phyloP scores from a whole-genome alignment of 2,329 filamentous ascomycete genomes.

The Sporothrix globosa region DNA sequence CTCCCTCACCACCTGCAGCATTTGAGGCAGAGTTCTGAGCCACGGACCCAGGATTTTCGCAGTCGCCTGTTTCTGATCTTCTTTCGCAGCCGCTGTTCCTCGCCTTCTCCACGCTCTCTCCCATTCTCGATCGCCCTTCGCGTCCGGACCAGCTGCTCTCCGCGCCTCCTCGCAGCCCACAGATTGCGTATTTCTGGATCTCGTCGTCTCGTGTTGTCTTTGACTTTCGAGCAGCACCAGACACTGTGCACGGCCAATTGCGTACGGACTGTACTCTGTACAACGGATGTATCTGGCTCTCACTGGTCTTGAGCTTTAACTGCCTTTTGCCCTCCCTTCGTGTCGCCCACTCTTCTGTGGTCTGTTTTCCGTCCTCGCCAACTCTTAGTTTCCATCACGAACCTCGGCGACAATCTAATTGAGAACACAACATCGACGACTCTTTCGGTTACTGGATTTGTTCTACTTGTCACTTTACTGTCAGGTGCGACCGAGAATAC shows the following conservation, averaged over 20 bases:
- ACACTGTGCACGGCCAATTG: background rate
- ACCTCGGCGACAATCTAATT: background rate
- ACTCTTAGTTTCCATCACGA: background rate
- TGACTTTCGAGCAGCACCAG: background rate
- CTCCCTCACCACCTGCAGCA: background rate
- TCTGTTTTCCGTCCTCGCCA: conserved; percentile 10
- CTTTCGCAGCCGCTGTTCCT: background rate
- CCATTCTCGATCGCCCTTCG: conserved; percentile 16
- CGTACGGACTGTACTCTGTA: background rate
- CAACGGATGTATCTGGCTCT: background rate
- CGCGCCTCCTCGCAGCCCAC: conserved; percentile 28
- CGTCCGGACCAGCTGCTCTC: conserved; percentile 19
- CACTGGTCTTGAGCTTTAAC: conserved; percentile 18
- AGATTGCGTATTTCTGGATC: conserved; percentile 10
- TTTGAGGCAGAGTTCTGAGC: conserved; percentile 25
- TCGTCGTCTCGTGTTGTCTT: conserved; percentile 23
- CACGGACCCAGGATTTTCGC: conserved; percentile 24
- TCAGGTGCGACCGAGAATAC: background rate
- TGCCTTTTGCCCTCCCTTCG: background rate
- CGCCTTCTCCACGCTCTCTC: background rate
- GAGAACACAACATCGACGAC: background rate
- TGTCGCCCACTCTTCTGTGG: background rate
- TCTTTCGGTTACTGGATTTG: background rate
- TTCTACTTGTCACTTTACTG: background rate
- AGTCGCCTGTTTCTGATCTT: background rate